Evolutionary conservation across 164 flowering plant genomes (phyloP).

Genomic region (Vitis riparia): DNA sequence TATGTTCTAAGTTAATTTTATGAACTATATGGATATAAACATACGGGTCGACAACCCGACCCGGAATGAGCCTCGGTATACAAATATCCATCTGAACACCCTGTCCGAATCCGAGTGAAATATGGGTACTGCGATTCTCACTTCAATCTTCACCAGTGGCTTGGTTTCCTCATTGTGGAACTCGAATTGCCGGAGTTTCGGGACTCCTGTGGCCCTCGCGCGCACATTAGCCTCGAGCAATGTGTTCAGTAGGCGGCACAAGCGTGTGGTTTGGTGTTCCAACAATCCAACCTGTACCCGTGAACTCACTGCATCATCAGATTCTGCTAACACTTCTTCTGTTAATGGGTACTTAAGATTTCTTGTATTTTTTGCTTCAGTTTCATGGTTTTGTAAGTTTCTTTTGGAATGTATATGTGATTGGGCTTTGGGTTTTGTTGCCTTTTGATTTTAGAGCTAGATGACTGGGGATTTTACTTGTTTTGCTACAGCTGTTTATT

Average conservation of each 20-base stretch:
- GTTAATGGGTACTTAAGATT: constrained; percentile 25
- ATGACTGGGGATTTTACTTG: no score
- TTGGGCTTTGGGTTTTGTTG: no score
- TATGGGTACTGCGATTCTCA: constrained; percentile 13
- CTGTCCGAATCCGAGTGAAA: not conserved
- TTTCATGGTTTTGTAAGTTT: not conserved
- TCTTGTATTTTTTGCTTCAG: not conserved
- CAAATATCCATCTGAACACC: no score
- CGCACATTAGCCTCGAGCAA: constrained; percentile 34
- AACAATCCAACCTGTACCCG: constrained; percentile 9
- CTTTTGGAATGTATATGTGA: not conserved
- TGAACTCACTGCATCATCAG: constrained; percentile 13
- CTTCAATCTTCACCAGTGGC: constrained; percentile 17
- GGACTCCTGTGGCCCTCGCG: constrained; percentile 20
- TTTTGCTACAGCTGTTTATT: no score
- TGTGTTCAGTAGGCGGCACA: constrained; percentile 6
- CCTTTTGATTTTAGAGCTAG: no score
- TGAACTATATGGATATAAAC: no score
- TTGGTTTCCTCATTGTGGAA: no score
- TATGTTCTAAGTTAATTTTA: no score
- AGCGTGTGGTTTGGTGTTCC: constrained; percentile 9
- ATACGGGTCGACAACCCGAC: no score
- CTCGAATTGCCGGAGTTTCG: constrained; percentile 18
- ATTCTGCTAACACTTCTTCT: constrained; percentile 15
- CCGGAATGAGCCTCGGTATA: no score